phyloP scores from a whole-genome alignment of 1,284 basidiomycete genomes.

The Phlebopus sp. region DNA sequence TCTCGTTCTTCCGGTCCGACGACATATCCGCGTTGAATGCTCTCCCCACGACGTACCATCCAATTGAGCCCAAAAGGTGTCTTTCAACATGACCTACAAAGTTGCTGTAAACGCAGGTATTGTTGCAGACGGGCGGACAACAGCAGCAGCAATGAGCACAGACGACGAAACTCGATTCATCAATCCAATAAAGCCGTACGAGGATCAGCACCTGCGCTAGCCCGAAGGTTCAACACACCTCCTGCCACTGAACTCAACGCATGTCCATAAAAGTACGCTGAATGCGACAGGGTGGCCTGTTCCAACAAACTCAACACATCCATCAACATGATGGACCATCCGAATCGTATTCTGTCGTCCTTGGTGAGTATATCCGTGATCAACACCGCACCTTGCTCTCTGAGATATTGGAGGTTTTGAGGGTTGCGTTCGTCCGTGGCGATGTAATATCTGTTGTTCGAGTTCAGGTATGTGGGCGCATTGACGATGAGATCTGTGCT shows the following conservation, averaged over 20 bases:
- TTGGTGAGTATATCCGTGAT: constrained; percentile 41
- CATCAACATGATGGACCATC: constrained; percentile 43
- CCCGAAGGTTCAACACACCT: constrained; percentile 41
- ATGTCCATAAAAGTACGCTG: constrained; percentile 45
- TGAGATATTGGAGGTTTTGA: constrained; percentile 33
- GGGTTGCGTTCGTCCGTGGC: constrained; percentile 46
- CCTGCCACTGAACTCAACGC: constrained; percentile 43
- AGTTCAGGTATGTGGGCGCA: not conserved
- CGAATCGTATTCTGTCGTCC: constrained; percentile 38
- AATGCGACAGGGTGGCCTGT: constrained; percentile 38
- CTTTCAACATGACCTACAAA: no score
- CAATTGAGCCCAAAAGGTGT: no score
- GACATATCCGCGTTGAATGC: no score
- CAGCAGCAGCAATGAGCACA: no score
- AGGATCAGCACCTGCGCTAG: constrained; percentile 37
- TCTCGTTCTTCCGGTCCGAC: no score
- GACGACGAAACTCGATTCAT: not conserved
- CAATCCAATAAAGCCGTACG: constrained; percentile 36
- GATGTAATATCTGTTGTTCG: constrained; percentile 39
- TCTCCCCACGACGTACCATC: no score
- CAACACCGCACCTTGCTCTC: constrained; percentile 38
- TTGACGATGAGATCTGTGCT: not conserved
- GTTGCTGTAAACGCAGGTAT: no score
- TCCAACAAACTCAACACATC: constrained; percentile 46
- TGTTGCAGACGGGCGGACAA: no score